These are phyloP conservation scores for Sclerotinia spermophila DNA, from an alignment of 2,329 filamentous ascomycete genomes.

Conservation along the genomic window DNA sequence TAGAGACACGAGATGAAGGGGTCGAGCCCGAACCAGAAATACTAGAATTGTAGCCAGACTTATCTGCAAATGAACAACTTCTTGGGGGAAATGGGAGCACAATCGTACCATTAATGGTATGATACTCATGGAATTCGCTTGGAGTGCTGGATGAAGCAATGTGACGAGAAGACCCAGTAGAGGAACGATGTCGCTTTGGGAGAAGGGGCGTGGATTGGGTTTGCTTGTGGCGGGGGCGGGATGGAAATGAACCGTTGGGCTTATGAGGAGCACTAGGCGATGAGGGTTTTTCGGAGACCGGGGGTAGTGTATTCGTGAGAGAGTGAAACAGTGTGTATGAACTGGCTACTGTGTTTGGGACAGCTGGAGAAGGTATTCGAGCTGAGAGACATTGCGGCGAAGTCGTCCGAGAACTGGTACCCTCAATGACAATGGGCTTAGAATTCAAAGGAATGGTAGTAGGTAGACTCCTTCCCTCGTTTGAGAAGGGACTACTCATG, in stretches of 20 bases:
- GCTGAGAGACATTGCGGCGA: no score
- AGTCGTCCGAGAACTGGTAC: neutral
- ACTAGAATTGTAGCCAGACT: neutral
- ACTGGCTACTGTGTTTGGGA: no score
- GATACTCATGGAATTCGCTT: neutral
- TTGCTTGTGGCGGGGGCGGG: neutral
- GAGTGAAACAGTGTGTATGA: neutral
- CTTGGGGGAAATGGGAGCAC: no score
- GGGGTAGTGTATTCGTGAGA: neutral
- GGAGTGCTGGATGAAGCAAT: neutral
- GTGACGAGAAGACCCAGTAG: neutral
- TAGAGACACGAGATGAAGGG: no score
- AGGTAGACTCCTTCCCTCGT: neutral
- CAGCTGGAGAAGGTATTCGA: neutral
- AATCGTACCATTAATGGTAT: neutral
- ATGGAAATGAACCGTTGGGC: neutral
- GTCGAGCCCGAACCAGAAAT: neutral
- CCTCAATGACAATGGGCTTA: neutral
- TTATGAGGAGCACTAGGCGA: neutral
- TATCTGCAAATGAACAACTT: neutral
- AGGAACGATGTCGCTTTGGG: neutral
- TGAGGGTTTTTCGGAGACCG: neutral
- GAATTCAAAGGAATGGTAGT: neutral
- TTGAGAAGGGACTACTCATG: neutral
- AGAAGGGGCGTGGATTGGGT: neutral